Base-by-base conservation (phyloP, 108 stramenopile genomes). In the Cylindrotheca closterium region DNA sequence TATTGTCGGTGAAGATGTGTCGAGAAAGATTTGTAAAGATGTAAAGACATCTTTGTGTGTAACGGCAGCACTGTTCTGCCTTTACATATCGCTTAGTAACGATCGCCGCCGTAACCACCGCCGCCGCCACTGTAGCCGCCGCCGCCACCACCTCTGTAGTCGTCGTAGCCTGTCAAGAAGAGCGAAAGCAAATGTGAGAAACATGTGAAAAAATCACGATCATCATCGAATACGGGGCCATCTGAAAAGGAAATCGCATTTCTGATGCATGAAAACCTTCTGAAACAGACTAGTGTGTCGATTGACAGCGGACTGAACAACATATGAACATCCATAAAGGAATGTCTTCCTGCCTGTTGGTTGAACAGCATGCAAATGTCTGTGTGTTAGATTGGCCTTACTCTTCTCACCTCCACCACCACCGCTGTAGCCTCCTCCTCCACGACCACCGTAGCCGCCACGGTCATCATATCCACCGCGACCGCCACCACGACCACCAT, bases 31-130 rank as follows among this genome's bases (percentile, higher is more conserved):
- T 28, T 27, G 3, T 17, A 2, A 47, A 46, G 21, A 18, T 26
- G 48, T 29, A 31, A 55, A 67, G 55, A 57, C 33, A 49, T 49
- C 45, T 15, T 47, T 27, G n/a, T 47, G 42, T 33, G 45, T 28
- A 55, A 56, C 46, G 22, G 4, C 22, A n/a, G 5, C 24, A 23
- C 50, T 51, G 19, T n/a, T 23, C 22, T n/a, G 50, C 5, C 50
- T 46, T 23, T n/a, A 23, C 24, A 23, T 51, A 23, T n/a, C 4
- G 24, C 45, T 65, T 79, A 79, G 50, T 73, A 79, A 29, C 78
- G 58, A 47, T 73, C 78, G 30, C 70, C 65, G 56, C 67, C 61
- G 30, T 63, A 62, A 33, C 77, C 77, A 27, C 77, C 71, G 28
- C 71, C 71, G 25, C 72, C 64, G 33, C 68, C 61, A 50, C 63